These are phyloP conservation scores for Phytopythium boreale DNA, from an alignment of 352 stramenopile species.

Conservation along the genomic window DNA sequence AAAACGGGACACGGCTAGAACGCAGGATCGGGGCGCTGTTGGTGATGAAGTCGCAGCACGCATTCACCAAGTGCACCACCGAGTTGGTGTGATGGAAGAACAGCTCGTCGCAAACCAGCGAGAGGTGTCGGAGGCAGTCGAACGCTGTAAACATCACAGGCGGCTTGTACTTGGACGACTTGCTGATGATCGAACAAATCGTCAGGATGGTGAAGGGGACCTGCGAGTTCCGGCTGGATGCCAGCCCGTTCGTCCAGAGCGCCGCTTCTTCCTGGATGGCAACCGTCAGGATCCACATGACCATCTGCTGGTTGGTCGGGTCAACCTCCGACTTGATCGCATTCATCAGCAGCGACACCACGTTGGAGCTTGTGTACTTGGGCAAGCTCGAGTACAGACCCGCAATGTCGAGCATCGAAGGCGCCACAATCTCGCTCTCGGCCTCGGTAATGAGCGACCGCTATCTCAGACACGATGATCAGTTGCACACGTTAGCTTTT, in stretches of 20 bases:
- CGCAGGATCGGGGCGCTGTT: conserved; percentile 69
- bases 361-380: conserved; percentile 84
- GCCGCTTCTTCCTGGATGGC: conserved; percentile 85
- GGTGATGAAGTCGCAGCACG: conserved; percentile 85
- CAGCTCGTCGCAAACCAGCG: conserved; percentile 71
- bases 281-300: conserved; percentile 84
- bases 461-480: conserved; percentile 15
- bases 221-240: conserved; percentile 82
- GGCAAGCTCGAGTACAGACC: conserved; percentile 78
- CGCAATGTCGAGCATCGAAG: conserved; percentile 60
- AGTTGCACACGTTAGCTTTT: not conserved
- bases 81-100: conserved; percentile 75
- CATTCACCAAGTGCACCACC: conserved; percentile 78
- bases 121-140: conserved; percentile 81
- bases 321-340: conserved; percentile 80
- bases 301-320: conserved; percentile 88
- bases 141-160: conserved; percentile 85
- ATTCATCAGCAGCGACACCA: conserved; percentile 79
- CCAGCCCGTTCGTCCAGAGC: conserved; percentile 76
- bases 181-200: conserved; percentile 83
- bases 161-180: conserved; percentile 78
- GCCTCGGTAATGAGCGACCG: conserved; percentile 77
- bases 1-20: conserved; percentile 73
- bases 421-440: conserved; percentile 60
- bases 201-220: conserved; percentile 82